phyloP scores from a whole-genome alignment of 2,329 filamentous ascomycete species.

The Fusarium solani-melongenae region DNA sequence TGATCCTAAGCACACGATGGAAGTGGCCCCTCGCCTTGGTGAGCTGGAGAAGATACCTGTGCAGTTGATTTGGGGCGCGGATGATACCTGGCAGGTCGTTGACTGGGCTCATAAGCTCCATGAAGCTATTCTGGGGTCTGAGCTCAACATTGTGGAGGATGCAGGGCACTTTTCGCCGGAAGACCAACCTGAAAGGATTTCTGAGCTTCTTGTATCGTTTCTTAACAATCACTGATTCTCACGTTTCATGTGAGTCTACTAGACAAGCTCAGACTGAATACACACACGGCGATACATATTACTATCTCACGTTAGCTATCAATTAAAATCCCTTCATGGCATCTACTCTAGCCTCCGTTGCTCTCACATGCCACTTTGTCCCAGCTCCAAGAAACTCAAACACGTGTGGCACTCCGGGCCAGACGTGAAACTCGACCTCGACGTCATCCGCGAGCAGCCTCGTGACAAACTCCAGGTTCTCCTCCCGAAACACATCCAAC shows the following conservation, averaged over 20 bases:
- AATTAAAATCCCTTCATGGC: slow-evolving; percentile 23
- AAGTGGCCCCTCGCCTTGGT: slow-evolving; percentile 38
- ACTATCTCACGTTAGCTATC: not conserved
- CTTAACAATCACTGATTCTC: slow-evolving; percentile 1
- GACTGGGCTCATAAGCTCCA: slow-evolving; percentile 48
- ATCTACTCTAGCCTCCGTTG: slow-evolving; percentile 17
- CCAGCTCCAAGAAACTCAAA: slow-evolving; percentile 30
- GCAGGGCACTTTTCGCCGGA: slow-evolving; percentile 47
- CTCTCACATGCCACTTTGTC: slow-evolving; percentile 26
- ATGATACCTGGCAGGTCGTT: slow-evolving; percentile 47
- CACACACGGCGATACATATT: not conserved
- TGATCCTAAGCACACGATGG: slow-evolving; percentile 48
- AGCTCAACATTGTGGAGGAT: slow-evolving; percentile 42
- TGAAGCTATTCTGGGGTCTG: slow-evolving; percentile 44
- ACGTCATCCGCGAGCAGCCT: slow-evolving; percentile 32
- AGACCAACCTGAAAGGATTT: slow-evolving; percentile 42
- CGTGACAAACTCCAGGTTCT: slow-evolving; percentile 30
- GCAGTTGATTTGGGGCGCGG: slow-evolving; percentile 46
- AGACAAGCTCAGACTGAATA: not conserved
- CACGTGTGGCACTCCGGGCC: slow-evolving; percentile 35
- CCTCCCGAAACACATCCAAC: slow-evolving; percentile 35
- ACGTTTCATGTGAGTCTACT: not conserved
- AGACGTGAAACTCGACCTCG: slow-evolving; percentile 39
- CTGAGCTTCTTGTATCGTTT: slow-evolving; percentile 23
- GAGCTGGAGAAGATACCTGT: slow-evolving; percentile 42